Conservation (phyloP, 2,329 filamentous ascomycete species). For the Triangularia verruculosa region DNA sequence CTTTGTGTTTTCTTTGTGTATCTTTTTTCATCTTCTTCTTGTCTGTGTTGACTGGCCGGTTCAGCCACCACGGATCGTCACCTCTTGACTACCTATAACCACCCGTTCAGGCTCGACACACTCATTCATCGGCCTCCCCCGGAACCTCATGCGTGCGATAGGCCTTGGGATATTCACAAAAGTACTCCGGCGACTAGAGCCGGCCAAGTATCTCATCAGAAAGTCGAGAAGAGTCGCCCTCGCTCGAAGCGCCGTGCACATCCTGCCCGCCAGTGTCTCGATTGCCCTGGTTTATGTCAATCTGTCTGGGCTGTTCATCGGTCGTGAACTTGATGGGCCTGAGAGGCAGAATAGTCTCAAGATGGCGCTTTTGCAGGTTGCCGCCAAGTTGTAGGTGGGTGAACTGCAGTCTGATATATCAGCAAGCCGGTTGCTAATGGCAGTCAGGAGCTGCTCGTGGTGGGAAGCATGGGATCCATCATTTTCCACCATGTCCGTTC, state of each 20-base stretch:
- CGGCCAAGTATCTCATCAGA: not conserved
- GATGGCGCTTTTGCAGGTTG: not conserved
- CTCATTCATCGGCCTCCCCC: not conserved
- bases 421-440: not conserved
- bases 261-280: not conserved
- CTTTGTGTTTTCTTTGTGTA: too few relatives aligned
- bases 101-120: not conserved
- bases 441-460: not conserved
- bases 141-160: not conserved
- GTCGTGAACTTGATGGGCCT: not conserved
- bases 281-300: not conserved
- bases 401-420: not conserved
- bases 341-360: not conserved
- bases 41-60: not conserved
- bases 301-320: not conserved
- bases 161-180: slow-evolving; percentile 15
- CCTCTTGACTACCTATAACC: not conserved
- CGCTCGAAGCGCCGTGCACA: not conserved
- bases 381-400: not conserved
- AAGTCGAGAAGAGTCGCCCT: not conserved
- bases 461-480: not conserved
- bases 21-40: too few relatives aligned
- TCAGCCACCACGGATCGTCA: not conserved
- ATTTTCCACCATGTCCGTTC: not conserved
- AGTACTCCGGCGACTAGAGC: slow-evolving; percentile 9